Percentiles rank a stretch among this genome's conserved stretches.
Conservation (phyloP, 2,329 filamentous ascomycete genomes). For the Sarocladium kiliense region DNA sequence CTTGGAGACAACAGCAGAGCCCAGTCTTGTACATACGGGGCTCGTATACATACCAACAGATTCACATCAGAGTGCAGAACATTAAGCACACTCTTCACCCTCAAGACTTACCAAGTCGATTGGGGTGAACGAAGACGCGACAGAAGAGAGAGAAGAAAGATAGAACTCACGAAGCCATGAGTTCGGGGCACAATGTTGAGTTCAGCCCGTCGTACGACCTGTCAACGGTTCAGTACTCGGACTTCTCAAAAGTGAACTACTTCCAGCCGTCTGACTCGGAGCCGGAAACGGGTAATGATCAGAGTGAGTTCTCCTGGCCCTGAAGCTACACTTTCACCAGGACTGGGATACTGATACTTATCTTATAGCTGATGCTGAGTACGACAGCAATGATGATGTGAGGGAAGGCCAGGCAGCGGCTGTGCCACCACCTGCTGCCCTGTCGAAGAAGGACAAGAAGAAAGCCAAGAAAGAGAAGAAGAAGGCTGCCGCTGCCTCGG, state of each 20-base stretch:
- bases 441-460: slow-evolving; percentile 17
- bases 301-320: neutral
- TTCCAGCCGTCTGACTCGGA: slow-evolving; percentile 11
- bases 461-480: slow-evolving; percentile 10
- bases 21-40: slow-evolving; percentile 1
- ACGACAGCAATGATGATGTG: neutral
- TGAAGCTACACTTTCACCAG: neutral
- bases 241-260: slow-evolving; percentile 12
- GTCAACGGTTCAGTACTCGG: slow-evolving; percentile 10
- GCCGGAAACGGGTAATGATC: slow-evolving; percentile 1
- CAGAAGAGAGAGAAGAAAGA: neutral
- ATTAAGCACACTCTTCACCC: neutral
- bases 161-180: slow-evolving; percentile 2
- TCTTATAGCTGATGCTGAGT: neutral
- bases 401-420: neutral
- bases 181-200: slow-evolving; percentile 3
- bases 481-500: neutral
- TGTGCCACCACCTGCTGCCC: slow-evolving; percentile 1
- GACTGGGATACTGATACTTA: neutral
- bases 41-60: neutral
- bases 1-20: neutral
- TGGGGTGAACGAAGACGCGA: slow-evolving; percentile 1
- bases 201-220: slow-evolving; percentile 1
- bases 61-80: neutral
- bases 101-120: neutral